Base-by-base conservation (phyloP, 2,329 filamentous ascomycete species). In the Chrysoporthe austroafricana region DNA sequence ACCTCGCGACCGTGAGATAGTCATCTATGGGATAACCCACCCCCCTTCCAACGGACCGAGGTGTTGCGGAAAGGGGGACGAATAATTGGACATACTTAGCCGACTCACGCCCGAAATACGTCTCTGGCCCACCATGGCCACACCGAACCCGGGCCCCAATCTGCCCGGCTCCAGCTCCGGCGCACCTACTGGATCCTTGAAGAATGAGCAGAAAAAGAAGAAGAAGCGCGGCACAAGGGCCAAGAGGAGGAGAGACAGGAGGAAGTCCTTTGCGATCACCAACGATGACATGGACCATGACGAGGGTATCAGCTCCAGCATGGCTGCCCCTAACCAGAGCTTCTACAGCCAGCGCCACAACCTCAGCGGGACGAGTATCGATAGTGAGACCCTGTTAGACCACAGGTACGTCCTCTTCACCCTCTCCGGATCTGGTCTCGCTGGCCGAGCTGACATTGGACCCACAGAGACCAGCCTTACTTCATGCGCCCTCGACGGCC, bases 371-470 rank as follows among this genome's bases (percentile, higher is more conserved):
- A 94, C 92, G 0, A 98, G 95, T 77, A 82, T 98, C 71, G 95
- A 97, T 72, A 97, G 94, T 77, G 91, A 97, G 76, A 90, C 88
- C 8, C 81, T 98, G 72, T 82, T 98, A 21, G 95, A 98, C 79
- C 95, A 98, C 78, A 88, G 93, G 89, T 91, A 80, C 70, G 80
- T 71, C 21, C 18, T 14, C n/a, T 16, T 43, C 36, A 34, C 11
- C 57, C n/a, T 44, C 61, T 66, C 6, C 58, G 42, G 34, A 18
- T 42, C 13, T 18, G 26, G 36, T 18, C 18, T 21, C 32, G 13
- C 14, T 18, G 16, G n/a, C 39, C 61, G 71, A 63, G 70, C 72
- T 67, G 64, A 76, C 62, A 66, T 63, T 26, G 43, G 32, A 26
- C n/a, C 26, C 70, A 58, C 68, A 89, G 87, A 73, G 83, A 86